Evolutionary conservation across 192 early-diverging fungal species (phyloP), one percentile per base, ranked within the genome.

Genomic region (Coemansia sp.): DNA sequence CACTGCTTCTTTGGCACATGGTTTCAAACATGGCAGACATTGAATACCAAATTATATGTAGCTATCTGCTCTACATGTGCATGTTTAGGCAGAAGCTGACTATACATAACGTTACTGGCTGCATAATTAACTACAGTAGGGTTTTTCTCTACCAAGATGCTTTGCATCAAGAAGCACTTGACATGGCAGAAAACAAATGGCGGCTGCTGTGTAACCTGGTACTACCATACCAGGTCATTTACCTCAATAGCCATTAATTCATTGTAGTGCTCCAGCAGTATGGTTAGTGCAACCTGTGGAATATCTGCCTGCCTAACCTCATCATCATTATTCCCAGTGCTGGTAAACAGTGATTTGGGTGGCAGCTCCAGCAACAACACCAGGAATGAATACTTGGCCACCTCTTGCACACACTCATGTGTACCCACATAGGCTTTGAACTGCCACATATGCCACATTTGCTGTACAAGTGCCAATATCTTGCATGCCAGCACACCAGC

Each of bases 41-140:
- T 98, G 23, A 87, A 92, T 27, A 98, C 80, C 14, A 98, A 75
- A 56, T 95, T 86, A 67, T 95, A 98, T 5, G 67, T 35, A 0
- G 31, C 24, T 10, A 82, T 75, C n/a, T 80, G 69, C 19, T 74
- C 62, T 1, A 64, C 59, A 2, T 83, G 70, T 49, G 80, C 79
- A 42, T 86, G 70, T n/a, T n/a, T n/a, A n/a, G n/a, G n/a, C 46
- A 83, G 73, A 69, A 84, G n/a, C 23, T 91, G 86, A 10, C 85
- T 62, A 88, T 97, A 88, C 49, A 92, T 87, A 6, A 95, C 65
- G 52, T 89, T 88, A 49, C 87, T 89, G 42, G 95, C 89, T 2
- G 94, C 91, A 54, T 92, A 98, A 56, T 93, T 96, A 4, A 98
- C 93, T 58, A 98, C 95, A 1, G 97, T 98, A 0, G 92, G 92